Percentiles rank a stretch among this genome's conserved stretches.
Evolutionary conservation across 164 flowering plant genomes (phyloP).

Genomic region (Piper betle): DNA sequence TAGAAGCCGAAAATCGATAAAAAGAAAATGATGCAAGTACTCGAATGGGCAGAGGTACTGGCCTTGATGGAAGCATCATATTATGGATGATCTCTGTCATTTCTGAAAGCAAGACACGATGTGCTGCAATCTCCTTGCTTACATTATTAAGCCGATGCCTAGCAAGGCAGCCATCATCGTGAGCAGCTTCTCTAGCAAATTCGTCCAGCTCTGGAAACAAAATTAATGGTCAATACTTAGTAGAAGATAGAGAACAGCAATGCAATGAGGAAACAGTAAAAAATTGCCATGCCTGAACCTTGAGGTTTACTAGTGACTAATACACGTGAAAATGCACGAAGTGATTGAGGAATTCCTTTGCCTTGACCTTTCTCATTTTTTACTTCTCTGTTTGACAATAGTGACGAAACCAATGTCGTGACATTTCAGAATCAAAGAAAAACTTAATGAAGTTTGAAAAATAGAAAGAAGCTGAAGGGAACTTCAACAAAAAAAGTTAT

Average conservation of each 20-base stretch:
- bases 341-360: slow-evolving; percentile 79
- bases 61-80: slow-evolving; percentile 44
- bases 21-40: neutral
- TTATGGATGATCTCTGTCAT: slow-evolving; percentile 28
- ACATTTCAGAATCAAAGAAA: slow-evolving; percentile 1
- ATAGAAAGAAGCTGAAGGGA: no score
- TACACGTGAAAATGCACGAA: slow-evolving; percentile 79
- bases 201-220: slow-evolving; percentile 39
- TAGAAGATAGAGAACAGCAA: neutral
- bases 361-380: slow-evolving; percentile 49
- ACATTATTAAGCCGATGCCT: slow-evolving; percentile 40
- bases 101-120: slow-evolving; percentile 33
- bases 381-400: slow-evolving; percentile 43
- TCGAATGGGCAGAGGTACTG: neutral
- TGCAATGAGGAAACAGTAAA: neutral
- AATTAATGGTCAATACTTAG: neutral
- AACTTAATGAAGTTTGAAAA: no score
- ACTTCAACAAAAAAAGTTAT: no score
- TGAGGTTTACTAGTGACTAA: slow-evolving; percentile 34
- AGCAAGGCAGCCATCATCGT: slow-evolving; percentile 73
- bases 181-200: slow-evolving; percentile 47
- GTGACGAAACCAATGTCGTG: neutral
- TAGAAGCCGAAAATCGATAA: no score
- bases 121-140: slow-evolving; percentile 49
- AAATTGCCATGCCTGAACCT: slow-evolving; percentile 22